Evolutionary conservation across 192 early-diverging fungal genomes (phyloP).

Genomic region (Radiomyces spectabilis): DNA sequence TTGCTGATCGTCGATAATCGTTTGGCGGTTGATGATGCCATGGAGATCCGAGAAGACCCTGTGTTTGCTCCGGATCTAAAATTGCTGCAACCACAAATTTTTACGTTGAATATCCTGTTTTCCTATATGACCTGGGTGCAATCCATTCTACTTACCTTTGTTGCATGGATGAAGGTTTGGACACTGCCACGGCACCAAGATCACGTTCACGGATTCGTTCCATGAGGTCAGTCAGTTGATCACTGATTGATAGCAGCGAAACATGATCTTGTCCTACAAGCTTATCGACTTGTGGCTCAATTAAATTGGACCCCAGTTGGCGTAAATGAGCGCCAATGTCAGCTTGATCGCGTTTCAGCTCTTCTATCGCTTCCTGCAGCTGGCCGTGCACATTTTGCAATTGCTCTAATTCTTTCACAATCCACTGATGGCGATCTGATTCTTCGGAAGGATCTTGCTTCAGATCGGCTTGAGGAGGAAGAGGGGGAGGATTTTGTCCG

Average conservation of each 20-base stretch:
- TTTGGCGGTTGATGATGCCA: neutral
- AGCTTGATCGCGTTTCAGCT: slow-evolving; percentile 38
- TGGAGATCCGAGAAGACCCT: too few species aligned
- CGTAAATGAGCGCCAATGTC: slow-evolving; percentile 31
- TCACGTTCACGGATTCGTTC: slow-evolving; percentile 11
- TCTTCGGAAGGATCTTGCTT: slow-evolving; percentile 2
- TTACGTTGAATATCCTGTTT: too few species aligned
- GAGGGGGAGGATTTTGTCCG: slow-evolving; percentile 9
- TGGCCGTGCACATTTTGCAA: slow-evolving; percentile 30
- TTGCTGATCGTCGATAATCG: neutral
- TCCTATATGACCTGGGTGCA: too few species aligned
- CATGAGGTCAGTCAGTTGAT: slow-evolving; percentile 29
- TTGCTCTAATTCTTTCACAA: slow-evolving; percentile 42
- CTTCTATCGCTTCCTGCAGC: slow-evolving; percentile 32
- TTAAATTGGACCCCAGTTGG: slow-evolving; percentile 20
- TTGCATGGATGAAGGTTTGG: too few species aligned
- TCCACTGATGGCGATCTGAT: slow-evolving; percentile 34
- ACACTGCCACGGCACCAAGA: too few species aligned
- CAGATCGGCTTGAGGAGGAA: slow-evolving; percentile 2
- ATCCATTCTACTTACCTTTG: too few species aligned
- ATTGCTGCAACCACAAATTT: too few species aligned
- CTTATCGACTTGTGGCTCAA: slow-evolving; percentile 29
- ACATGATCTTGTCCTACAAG: slow-evolving; percentile 24
- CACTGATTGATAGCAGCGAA: slow-evolving; percentile 29
- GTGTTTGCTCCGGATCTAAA: too few species aligned